phyloP scores from a whole-genome alignment of 2,329 filamentous ascomycete species.

The Neurospora crassa region DNA sequence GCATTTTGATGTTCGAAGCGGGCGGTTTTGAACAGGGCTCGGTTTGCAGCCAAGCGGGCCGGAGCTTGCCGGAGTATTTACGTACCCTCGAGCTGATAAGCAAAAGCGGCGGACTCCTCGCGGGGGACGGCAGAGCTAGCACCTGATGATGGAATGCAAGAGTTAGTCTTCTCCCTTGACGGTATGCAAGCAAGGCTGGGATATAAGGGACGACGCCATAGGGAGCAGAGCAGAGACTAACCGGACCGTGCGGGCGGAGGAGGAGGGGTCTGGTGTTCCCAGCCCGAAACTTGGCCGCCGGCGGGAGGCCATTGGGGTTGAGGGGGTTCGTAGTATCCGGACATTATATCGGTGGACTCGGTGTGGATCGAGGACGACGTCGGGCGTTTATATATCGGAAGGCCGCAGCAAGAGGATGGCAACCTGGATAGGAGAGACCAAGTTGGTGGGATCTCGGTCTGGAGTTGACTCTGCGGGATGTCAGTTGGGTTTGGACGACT shows the following conservation, averaged over 20 bases:
- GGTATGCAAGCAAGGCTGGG: not conserved
- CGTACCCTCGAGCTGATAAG: conserved; percentile 29
- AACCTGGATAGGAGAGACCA: not conserved
- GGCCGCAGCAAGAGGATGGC: not conserved
- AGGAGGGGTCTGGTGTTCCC: conserved; percentile 22
- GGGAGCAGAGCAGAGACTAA: conserved; percentile 8
- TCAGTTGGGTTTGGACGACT: not conserved
- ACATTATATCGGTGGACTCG: conserved; percentile 14
- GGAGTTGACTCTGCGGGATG: not conserved
- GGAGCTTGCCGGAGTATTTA: conserved; percentile 6
- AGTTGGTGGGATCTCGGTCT: not conserved
- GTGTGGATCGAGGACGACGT: not conserved
- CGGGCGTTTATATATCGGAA: not conserved
- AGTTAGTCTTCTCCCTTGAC: conserved; percentile 6
- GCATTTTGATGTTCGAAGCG: not conserved
- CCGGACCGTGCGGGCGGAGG: conserved; percentile 21
- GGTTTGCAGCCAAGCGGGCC: not conserved
- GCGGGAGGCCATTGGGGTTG: conserved; percentile 20
- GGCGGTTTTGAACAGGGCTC: not conserved
- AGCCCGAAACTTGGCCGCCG: conserved; percentile 14
- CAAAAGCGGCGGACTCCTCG: conserved; percentile 25
- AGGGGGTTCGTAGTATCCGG: conserved; percentile 20
- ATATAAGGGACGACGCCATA: not conserved
- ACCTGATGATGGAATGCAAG: conserved; percentile 14
- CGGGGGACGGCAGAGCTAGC: conserved; percentile 26